Evolutionary conservation across 2,329 filamentous ascomycete genomes (phyloP).

Genomic region (Calonectria ilicicola): DNA sequence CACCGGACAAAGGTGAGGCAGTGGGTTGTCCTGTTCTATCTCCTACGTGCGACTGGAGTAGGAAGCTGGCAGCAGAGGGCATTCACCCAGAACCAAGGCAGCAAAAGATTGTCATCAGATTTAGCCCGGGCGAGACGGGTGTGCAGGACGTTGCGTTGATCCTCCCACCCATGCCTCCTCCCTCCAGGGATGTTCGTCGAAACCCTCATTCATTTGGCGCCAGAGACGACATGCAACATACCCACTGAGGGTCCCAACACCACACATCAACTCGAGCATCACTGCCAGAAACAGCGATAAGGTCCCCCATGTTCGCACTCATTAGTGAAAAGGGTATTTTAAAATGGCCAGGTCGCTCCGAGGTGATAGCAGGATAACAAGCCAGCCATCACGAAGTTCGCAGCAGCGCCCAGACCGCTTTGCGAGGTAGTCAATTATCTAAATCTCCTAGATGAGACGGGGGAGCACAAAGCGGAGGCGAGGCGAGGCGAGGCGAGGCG

Average conservation of each 20-base stretch:
- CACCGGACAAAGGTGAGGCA: not conserved
- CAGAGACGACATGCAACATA: conserved; percentile 9
- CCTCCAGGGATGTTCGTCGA: conserved; percentile 13
- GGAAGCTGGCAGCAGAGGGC: not conserved
- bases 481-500: too few species aligned
- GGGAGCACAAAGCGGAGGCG: not conserved
- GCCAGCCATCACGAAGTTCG: not conserved
- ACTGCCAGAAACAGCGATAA: conserved; percentile 10
- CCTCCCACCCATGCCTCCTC: not conserved
- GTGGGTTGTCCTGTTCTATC: not conserved
- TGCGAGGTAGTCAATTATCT: not conserved
- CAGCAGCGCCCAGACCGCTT: not conserved
- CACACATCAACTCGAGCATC: conserved; percentile 12
- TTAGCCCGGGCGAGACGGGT: conserved; percentile 9
- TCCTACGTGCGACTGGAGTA: not conserved
- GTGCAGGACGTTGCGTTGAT: conserved; percentile 20
- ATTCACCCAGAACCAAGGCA: not conserved
- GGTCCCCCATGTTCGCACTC: not conserved
- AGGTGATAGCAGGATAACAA: not conserved
- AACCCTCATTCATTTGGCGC: conserved; percentile 11
- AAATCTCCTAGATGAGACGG: not conserved
- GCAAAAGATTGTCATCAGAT: not conserved
- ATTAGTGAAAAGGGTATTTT: conserved; percentile 5
- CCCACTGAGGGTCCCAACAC: conserved; percentile 10
- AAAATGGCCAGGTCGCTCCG: not conserved